Base-by-base conservation (phyloP, 2,329 filamentous ascomycete genomes). In the Aspergillus brasiliensis region DNA sequence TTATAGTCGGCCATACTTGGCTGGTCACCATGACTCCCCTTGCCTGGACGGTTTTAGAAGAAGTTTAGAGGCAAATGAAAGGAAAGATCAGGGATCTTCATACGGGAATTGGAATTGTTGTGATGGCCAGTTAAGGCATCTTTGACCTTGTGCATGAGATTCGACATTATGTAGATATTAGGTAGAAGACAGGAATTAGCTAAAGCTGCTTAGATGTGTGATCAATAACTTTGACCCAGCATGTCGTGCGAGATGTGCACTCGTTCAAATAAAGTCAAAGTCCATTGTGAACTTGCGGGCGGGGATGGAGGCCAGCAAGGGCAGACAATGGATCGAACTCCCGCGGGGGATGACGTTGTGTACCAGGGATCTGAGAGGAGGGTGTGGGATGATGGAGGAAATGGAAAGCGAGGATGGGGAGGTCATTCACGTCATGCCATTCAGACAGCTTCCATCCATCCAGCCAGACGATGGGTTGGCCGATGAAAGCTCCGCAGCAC, bases 81-180 rank as follows among this genome's bases (percentile, higher is more conserved):
- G 11, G 17, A 17, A 21, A 25, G 6, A 37, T 44, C 19, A 17
- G 10, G 21, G 8, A 37, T 44, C 19, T 5, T 11, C 51, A 34
- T 58, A 56, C 52, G 19, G 28, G 62, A 62, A 15, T 71, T 64
- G 15, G 61, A 62, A 17, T 65, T 62, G 19, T 69, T 60, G 57
- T 73, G 65, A 64, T 74, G 67, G 28, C 75, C 68, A 25, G 67
- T 69, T 54, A 83, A 61, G 63, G 70, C 78, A 42, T 82, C 77
- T 70, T 82, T 83, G 56, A 81, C 75, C 61, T 82, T 83, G 69
- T 82, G 74, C 57, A 81, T 67, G 56, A 81, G 68, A 53, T 70
- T 69, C 40, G 79, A 79, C 81, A 83, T 83, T 61, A n/a, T 49
- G 55, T 3, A 8, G 6, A 8, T 52, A 5, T 31, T 31, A 13